phyloP scores from a whole-genome alignment of 1,284 basidiomycete genomes.

The Mycena sp. region DNA sequence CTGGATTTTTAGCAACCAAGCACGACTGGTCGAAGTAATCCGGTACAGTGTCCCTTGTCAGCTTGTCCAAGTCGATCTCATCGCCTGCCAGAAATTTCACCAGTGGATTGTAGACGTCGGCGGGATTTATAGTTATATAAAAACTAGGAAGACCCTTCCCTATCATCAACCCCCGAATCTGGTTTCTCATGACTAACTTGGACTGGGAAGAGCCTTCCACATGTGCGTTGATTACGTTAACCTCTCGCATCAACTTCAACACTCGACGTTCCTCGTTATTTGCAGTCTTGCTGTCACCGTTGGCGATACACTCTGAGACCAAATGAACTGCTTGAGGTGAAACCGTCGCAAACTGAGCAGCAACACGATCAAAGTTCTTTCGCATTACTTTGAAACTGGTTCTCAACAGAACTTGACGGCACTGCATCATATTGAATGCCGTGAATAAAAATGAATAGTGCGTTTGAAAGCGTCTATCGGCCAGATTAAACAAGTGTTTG shows the following conservation, averaged over 20 bases:
- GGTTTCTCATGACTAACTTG: conserved; percentile 50
- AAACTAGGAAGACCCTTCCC: conserved; percentile 44
- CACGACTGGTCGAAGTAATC: too few species aligned
- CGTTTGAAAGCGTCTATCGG: conserved; percentile 45
- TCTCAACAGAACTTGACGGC: conserved; percentile 34
- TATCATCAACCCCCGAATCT: conserved; percentile 46
- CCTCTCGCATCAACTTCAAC: conserved; percentile 44
- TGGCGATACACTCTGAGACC: conserved; percentile 32
- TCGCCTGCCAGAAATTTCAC: conserved; percentile 44
- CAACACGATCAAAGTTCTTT: conserved; percentile 33
- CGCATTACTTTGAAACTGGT: conserved; percentile 39
- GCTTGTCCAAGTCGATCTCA: conserved; percentile 42
- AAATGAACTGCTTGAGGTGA: conserved; percentile 29
- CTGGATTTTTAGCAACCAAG: too few species aligned
- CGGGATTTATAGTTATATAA: conserved; percentile 52
- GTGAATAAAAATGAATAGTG: conserved; percentile 49
- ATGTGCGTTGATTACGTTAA: too few species aligned
- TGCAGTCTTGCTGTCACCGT: conserved; percentile 31
- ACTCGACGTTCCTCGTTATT: conserved; percentile 36
- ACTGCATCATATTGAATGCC: conserved; percentile 48
- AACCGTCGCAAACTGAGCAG: conserved; percentile 31
- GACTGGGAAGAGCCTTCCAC: too few species aligned
- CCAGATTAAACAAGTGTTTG: too few species aligned
- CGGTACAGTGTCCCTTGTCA: conserved; percentile 44
- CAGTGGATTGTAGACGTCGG: conserved; percentile 48